Evolutionary conservation across 2,329 filamentous ascomycete genomes (phyloP), one percentile per base, ranked within the genome.

Genomic region (Fusarium setosum): DNA sequence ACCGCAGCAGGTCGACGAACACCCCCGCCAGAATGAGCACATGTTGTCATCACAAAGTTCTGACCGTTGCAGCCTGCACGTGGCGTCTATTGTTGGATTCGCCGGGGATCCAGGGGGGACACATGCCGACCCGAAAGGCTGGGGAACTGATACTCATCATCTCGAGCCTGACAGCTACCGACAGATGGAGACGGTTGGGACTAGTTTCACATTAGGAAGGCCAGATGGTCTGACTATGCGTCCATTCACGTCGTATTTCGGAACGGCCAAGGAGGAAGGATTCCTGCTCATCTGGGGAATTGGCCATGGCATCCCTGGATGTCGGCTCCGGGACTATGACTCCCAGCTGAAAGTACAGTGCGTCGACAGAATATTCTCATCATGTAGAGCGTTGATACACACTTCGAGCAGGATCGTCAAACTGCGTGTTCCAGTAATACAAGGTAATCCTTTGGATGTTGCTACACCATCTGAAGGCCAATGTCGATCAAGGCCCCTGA

Each of bases 1-100:
- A 32, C 44, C 32, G 44, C 44, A 34, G 44, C 44, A 21, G 44
- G 17, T 20, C 18, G 44, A 47, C 32, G 26, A 47, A n/a, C 44
- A 49, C 15, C 29, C 44, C 34, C 48, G 13, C 23, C 38, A 41
- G 26, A 18, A 31, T 21, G 15, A 29, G 17, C 24, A 15, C 32
- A 37, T 44, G 29, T 24, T 42, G 40, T 51, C 21, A 41, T 40
- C 41, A 40, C 38, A 45, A 48, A 49, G 35, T 11, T 26, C 35
- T 31, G 37, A 50, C 59, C 52, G 48, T 54, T 63, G 26, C 15
- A 41, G 26, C 29, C 13, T 42, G 31, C 61, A 59, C 61, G 59
- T 63, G 53, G 61, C 53, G 26, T 32, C 40, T 49, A 56, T 45
- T 44, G 51, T 44, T 34, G 50, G 29, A 49, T 24, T 45, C 26